A percentile compares a stretch with the other conserved stretches of the same genome.
Conservation (phyloP, 2,329 filamentous ascomycete species). For the Atkinsonella hypoxylon region DNA sequence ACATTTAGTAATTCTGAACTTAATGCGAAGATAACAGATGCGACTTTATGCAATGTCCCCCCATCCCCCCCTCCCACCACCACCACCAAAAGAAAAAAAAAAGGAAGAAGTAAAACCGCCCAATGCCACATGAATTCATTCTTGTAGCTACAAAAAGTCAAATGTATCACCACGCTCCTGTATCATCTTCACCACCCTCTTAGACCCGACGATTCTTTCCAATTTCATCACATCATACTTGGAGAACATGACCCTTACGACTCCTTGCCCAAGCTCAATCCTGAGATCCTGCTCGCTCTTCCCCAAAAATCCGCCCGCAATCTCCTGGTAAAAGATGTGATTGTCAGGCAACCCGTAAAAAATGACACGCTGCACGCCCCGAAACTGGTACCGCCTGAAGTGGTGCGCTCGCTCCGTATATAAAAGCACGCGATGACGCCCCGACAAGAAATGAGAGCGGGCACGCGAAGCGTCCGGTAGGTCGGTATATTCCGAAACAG, state of each 20-base stretch:
- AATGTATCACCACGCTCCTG: slow-evolving; percentile 80
- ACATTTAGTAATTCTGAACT: too few species aligned
- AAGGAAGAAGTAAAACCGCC: not conserved
- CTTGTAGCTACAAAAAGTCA: slow-evolving; percentile 62
- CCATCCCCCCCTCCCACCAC: too few species aligned
- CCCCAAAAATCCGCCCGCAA: slow-evolving; percentile 55
- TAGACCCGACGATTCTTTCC: slow-evolving; percentile 75
- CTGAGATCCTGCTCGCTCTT: slow-evolving; percentile 44
- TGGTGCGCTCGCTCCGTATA: slow-evolving; percentile 97
- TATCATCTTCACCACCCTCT: slow-evolving; percentile 74
- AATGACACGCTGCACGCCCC: slow-evolving; percentile 71
- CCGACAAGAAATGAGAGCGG: slow-evolving; percentile 74
- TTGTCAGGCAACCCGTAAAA: slow-evolving; percentile 90
- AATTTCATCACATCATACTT: slow-evolving; percentile 83
- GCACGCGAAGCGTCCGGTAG: slow-evolving; percentile 70
- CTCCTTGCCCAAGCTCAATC: slow-evolving; percentile 46
- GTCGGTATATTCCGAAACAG: slow-evolving; percentile 80
- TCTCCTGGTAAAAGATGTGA: slow-evolving; percentile 65
- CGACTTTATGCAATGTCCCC: not conserved
- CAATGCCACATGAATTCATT: not conserved
- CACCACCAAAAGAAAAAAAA: too few species aligned
- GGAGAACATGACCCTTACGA: slow-evolving; percentile 58
- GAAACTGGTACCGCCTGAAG: slow-evolving; percentile 76
- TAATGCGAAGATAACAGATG: not conserved
- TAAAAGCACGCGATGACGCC: slow-evolving; percentile 69